These are phyloP conservation scores for Aspergillus pseudoglaucus DNA, from an alignment of 2,329 filamentous ascomycete species.

Conservation along the genomic window DNA sequence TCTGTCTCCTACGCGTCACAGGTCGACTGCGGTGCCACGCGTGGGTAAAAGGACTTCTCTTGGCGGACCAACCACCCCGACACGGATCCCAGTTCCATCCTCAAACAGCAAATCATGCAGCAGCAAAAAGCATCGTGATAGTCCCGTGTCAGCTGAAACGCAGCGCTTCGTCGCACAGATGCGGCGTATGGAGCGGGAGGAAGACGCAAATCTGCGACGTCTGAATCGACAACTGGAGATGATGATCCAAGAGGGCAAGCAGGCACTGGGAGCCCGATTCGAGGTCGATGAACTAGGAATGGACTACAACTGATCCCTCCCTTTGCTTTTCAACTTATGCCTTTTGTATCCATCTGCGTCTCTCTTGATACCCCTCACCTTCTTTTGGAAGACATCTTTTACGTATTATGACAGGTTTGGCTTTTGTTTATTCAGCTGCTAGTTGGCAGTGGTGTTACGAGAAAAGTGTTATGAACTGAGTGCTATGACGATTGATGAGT, in stretches of 20 bases:
- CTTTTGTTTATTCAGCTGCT: background rate
- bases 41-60: conserved; percentile 16
- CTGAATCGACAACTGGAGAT: conserved; percentile 74
- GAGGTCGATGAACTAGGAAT: conserved; percentile 52
- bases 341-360: background rate
- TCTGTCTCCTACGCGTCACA: conserved; percentile 19
- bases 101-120: conserved; percentile 23
- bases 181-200: conserved; percentile 65
- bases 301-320: conserved; percentile 16
- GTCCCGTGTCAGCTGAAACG: conserved; percentile 51
- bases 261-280: conserved; percentile 71
- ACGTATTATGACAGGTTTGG: background rate
- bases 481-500: background rate
- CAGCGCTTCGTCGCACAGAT: conserved; percentile 66
- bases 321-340: too few species aligned
- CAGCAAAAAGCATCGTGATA: conserved; percentile 24
- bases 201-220: conserved; percentile 70
- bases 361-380: background rate
- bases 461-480: background rate
- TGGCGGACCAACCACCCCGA: conserved; percentile 15
- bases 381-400: background rate
- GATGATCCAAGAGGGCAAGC: conserved; percentile 83
- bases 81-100: conserved; percentile 13
- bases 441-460: background rate
- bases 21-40: conserved; percentile 20